Base-by-base conservation (phyloP, 2,329 filamentous ascomycete genomes). In the Fusarium clavum region DNA sequence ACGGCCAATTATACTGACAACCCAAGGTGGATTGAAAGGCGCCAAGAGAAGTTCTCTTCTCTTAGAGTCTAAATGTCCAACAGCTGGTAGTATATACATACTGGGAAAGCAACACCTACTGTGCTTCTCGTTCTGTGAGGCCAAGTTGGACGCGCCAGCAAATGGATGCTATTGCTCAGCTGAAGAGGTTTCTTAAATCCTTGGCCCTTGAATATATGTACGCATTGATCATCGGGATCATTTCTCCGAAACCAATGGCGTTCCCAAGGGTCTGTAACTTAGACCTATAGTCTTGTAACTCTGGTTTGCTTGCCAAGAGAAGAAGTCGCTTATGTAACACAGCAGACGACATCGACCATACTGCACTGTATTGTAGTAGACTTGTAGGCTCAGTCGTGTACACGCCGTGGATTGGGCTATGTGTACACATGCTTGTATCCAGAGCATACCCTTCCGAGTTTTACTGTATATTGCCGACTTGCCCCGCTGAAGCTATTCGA, bases 31-130 rank as follows among this genome's bases (percentile, higher is more conserved):
- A 61, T 30, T 22, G 32, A 57, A 30, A 29, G 55, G 20, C 44
- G 41, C 46, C 49, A 40, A 70, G 45, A 53, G 48, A 48, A 62
- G 44, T 49, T 40, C 34, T 40, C 46, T 57, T 46, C 41, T 40
- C 30, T 24, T n/a, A 13, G 34, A 41, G 20, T 24, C 24, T 52
- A 44, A 41, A 52, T 44, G 46, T 29, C 30, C 32, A 52, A 43
- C 43, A 41, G 22, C 25, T 9, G 20, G 45, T 38, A 27, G 46
- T 32, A 48, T 59, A 44, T 55, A 47, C 61, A 45, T 11, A 12
- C 18, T 38, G 34, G 18, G 34, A 57, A 32, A 45, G 41, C 24
- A 47, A 27, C 38, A 32, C 20, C 40, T 20, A 22, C 38, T 38
- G 24, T 30, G 13, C n/a, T 7, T 38, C 14, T 12, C 22, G 24